Percentiles rank a stretch among this genome's conserved stretches.
These are phyloP conservation scores for Lanmaoa pseudosensibilis DNA, from an alignment of 768 basidiomycete species.

Conservation along the genomic window DNA sequence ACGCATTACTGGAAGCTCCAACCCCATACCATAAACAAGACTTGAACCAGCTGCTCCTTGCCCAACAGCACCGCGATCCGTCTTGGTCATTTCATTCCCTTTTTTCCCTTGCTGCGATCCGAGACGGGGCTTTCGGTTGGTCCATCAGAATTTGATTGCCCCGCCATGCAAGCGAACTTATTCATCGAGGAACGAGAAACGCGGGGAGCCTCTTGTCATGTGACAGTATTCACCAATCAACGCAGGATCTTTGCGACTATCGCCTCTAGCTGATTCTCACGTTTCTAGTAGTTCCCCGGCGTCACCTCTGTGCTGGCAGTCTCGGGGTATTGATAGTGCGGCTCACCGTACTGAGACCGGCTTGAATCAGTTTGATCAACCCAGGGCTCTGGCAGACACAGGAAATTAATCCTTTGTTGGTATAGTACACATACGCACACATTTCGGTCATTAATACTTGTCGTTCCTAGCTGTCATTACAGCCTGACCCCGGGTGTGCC, in stretches of 20 bases:
- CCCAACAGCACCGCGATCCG: background rate
- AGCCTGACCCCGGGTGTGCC: background rate
- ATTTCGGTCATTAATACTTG: background rate
- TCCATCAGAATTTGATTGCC: background rate
- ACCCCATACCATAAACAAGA: background rate
- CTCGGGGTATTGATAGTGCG: background rate
- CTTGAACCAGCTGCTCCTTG: background rate
- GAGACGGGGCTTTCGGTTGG: background rate
- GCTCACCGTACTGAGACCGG: background rate
- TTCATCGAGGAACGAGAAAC: background rate
- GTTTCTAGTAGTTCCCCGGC: background rate
- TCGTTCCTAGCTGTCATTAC: constrained; percentile 8
- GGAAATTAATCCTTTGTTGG: constrained; percentile 8
- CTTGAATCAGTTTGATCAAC: background rate
- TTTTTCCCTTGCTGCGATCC: background rate
- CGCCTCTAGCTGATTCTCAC: background rate
- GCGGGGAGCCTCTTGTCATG: background rate
- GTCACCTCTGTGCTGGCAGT: background rate
- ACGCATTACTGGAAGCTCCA: background rate
- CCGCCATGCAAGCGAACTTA: background rate
- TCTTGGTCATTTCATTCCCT: background rate
- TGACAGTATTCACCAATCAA: background rate
- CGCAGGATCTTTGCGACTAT: background rate
- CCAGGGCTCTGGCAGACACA: background rate
- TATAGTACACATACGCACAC: background rate